These are phyloP conservation scores for Solanum corneliomulleri DNA, from an alignment of 257 asterid species.

Conservation along the genomic window DNA sequence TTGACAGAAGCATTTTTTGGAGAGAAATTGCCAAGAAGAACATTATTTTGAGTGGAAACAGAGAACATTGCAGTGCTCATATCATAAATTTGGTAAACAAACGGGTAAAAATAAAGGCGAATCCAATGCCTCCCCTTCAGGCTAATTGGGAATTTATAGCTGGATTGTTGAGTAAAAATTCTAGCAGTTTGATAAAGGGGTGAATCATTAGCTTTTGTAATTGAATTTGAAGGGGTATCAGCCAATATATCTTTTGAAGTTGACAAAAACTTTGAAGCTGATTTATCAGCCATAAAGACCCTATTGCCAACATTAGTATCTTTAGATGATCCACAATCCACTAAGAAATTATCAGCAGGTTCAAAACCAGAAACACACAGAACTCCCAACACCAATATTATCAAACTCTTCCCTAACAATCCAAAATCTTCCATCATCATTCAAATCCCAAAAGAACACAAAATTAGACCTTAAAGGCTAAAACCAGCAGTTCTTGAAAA, in stretches of 20 bases:
- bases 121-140: conserved; percentile 30
- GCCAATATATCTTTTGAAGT: conserved; percentile 23
- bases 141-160: conserved; percentile 23
- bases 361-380: conserved; percentile 19
- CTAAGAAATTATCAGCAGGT: conserved; percentile 23
- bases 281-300: conserved; percentile 24
- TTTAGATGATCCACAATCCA: conserved; percentile 32
- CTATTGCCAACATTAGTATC: conserved; percentile 14
- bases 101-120: conserved; percentile 36
- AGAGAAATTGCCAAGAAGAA: conserved; percentile 23
- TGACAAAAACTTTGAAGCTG: conserved; percentile 20
- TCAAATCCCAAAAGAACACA: not conserved
- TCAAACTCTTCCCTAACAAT: conserved; percentile 5
- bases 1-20: conserved; percentile 16
- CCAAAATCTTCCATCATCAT: conserved; percentile 10
- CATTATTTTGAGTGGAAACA: conserved; percentile 24
- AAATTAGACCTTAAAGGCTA: not conserved
- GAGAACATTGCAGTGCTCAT: conserved; percentile 26
- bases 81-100: conserved; percentile 11
- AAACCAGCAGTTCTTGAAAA: not conserved
- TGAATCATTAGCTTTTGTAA: conserved; percentile 1
- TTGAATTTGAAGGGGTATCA: conserved; percentile 10
- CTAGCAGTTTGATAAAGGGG: conserved; percentile 30
- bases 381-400: conserved; percentile 6
- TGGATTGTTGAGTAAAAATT: conserved; percentile 16